Base-by-base conservation (phyloP, 257 asterid species). In the Handroanthus guayacan region DNA sequence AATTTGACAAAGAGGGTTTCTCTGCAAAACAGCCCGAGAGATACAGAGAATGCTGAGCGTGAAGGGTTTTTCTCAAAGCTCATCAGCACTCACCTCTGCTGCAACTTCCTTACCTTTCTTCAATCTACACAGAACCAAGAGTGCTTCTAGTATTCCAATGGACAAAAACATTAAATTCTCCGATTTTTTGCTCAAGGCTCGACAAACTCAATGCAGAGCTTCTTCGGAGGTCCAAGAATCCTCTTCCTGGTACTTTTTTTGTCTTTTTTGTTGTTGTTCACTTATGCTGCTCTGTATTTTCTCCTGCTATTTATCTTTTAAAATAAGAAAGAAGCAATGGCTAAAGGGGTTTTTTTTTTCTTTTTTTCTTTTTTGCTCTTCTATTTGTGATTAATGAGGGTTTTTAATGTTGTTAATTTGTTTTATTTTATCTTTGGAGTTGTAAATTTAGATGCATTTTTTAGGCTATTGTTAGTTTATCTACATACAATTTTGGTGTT, bases 161-260 rank as follows among this genome's bases (percentile, higher is more conserved):
- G 77, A 63, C 67, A 45, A 67, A 48, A 79, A 31, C 44, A 25
- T 66, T 54, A 76, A 73, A 67, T 55, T 78, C 8, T 50, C 66
- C 18, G 63, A 39, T 34, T 38, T 50, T 25, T 17, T 62, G 14
- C 76, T 72, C 51, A 82, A 71, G 75, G 72, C 60, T 75, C 66
- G 62, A 58, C 75, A 51, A 56, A 44, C 67, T 55, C 69, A 39
- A 43, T 76, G 86, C 70, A 78, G 65, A 56, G 88, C 90, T 69
- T 86, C 91, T n/a, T 70, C 76, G 78, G 84, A 81, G 60, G 82
- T 57, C 39, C 82, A 76, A 76, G 75, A 82, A 17, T 38, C 82
- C 64, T 37, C 85, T 31, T n/a, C 56, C 68, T 61, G 86, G 94
- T 88, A 73, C 16, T 43, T 14, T 41, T 45, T 31, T 57, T 3